Evolutionary conservation across 352 stramenopile species (phyloP), one percentile per base, ranked within the genome.

Genomic region (Thraustotheca clavata): DNA sequence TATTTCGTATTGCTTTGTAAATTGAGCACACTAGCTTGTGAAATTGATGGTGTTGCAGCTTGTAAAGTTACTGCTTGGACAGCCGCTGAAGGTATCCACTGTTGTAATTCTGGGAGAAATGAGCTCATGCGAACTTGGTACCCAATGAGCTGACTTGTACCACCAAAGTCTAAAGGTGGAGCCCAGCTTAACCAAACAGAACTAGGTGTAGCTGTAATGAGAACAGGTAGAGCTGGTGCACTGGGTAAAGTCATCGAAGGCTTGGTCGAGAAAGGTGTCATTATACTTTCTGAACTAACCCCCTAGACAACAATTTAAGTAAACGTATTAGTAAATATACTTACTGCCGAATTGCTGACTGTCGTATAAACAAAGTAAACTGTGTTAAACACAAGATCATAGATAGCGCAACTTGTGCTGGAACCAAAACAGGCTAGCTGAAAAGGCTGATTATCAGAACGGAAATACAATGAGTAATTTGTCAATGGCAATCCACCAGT

Each of bases 41-140:
- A 52, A 24, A 52, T 31, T 24, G 11, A 11, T 31, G 43, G 43
- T 2, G 34, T 31, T 3, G 11, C 43, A 52, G 31, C 9, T 6
- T 24, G n/a, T 11, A 52, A 7, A 2, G n/a, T 11, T 14, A 52
- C 43, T 9, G 12, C n/a, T 11, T 24, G 24, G n/a, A 52, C 43
- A 18, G n/a, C n/a, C n/a, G 11, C 12, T 11, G 43, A 24, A 24
- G n/a, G 9, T 9, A 31, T 26, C 43, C 43, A 52, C 43, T 52
- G 43, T 9, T 14, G 24, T 38, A 60, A 16, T 20, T 35, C 24
- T 24, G 29, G 7, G 18, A 62, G 22, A 7, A 29, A 27, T 16
- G 32, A 35, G 35, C 38, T 36, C 54, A 47, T 5, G 12, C 20
- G 54, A n/a, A 62, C 24, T 49, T 62, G 54, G 20, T 62, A 62